Conservation (phyloP, 176 grass and related monocot genomes). For the maize (Zea mays) region DNA sequence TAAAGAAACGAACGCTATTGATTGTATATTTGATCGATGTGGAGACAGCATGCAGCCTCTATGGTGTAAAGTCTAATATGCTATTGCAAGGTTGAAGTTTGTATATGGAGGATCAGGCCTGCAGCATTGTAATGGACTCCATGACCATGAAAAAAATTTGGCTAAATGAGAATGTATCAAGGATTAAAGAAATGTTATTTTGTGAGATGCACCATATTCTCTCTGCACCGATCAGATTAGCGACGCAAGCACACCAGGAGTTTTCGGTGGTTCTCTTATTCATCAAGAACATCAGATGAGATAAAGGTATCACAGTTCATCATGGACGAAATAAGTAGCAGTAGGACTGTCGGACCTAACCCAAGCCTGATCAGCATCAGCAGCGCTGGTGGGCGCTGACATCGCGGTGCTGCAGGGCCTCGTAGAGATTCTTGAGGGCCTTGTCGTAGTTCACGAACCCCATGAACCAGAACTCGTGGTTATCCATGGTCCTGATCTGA, state of each 20-base stretch:
- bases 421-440: conserved; percentile 64
- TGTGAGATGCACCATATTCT: too few species aligned
- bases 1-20: too few species aligned
- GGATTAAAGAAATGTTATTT: too few species aligned
- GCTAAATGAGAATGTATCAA: neutral
- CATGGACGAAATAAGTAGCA: neutral
- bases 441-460: conserved; percentile 91
- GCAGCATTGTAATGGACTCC: conserved; percentile 17
- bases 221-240: neutral
- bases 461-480: conserved; percentile 94
- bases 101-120: neutral
- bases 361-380: conserved; percentile 17
- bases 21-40: conserved; percentile 2
- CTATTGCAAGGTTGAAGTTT: conserved; percentile 11
- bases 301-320: neutral
- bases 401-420: conserved; percentile 47
- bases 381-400: neutral
- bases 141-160: neutral
- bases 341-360: neutral
- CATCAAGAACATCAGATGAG: neutral
- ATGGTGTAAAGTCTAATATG: neutral
- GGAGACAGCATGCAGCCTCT: neutral
- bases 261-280: neutral
- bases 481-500: conserved; percentile 58
- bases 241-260: neutral